phyloP scores from a whole-genome alignment of 2,329 filamentous ascomycete species.

The Phialemoniopsis sp. region DNA sequence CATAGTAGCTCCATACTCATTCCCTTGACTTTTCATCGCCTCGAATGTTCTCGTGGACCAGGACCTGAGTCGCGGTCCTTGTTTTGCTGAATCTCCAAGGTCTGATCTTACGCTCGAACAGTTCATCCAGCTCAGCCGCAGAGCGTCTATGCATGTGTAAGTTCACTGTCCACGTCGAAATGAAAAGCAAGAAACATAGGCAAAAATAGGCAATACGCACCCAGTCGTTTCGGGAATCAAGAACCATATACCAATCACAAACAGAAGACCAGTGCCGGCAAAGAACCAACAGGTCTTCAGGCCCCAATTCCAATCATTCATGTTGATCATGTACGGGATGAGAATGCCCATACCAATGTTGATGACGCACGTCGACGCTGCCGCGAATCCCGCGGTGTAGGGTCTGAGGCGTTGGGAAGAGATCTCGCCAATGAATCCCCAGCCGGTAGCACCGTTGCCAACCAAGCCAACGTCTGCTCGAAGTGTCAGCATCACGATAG shows the following conservation, averaged over 20 bases:
- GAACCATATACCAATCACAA: constrained; percentile 4
- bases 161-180: no score
- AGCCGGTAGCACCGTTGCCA: constrained; percentile 19
- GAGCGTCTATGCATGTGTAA: no score
- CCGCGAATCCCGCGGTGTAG: constrained; percentile 23
- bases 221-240: constrained; percentile 7
- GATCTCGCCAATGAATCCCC: constrained; percentile 26
- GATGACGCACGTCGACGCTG: constrained; percentile 17
- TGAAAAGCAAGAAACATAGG: no score
- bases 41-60: no score
- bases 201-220: no score
- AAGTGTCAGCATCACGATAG: no score
- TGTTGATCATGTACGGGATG: constrained; percentile 25
- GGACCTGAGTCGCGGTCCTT: no score
- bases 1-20: no score
- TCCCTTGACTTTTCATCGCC: no score
- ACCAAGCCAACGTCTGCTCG: constrained; percentile 14
- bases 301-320: constrained; percentile 22
- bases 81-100: no score
- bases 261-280: constrained; percentile 8
- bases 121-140: no score
- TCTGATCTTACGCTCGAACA: no score
- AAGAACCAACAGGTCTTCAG: constrained; percentile 25
- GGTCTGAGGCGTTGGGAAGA: constrained; percentile 26
- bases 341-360: constrained; percentile 18